Evolutionary conservation across 805 yeast genomes (phyloP).

Genomic region (Grigorovia jiainica): DNA sequence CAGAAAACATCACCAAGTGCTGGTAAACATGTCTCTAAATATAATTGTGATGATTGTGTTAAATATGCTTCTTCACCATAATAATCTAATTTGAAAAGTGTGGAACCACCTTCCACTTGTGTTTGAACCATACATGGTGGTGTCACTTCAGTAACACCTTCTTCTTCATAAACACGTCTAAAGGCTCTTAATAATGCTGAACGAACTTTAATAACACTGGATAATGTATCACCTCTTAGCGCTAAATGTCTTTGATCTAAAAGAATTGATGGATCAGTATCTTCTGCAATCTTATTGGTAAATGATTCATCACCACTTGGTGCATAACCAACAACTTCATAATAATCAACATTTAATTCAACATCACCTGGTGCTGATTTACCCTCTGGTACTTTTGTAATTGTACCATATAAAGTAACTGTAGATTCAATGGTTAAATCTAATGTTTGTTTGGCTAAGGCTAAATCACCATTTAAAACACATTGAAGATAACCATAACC

Average conservation of each 20-base stretch:
- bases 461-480: conserved; percentile 83
- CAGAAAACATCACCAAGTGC: conserved; percentile 95
- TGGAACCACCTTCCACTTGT: conserved; percentile 98
- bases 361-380: conserved; percentile 97
- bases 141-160: conserved; percentile 78
- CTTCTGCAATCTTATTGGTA: conserved; percentile 89
- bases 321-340: conserved; percentile 82
- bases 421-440: conserved; percentile 86
- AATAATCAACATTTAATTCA: conserved; percentile 85
- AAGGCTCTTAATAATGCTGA: conserved; percentile 65
- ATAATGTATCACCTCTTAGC: conserved; percentile 90
- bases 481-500: conserved; percentile 89
- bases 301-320: conserved; percentile 94
- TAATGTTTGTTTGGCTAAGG: conserved; percentile 77
- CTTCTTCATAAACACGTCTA: conserved; percentile 69
- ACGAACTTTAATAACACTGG: conserved; percentile 91
- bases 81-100: conserved; percentile 84
- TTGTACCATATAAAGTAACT: conserved; percentile 67
- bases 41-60: conserved; percentile 95
- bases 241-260: conserved; percentile 93
- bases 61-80: conserved; percentile 95
- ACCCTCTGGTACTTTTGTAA: conserved; percentile 86
- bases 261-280: conserved; percentile 85
- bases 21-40: conserved; percentile 92
- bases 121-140: conserved; percentile 99